A percentile compares a stretch with the other conserved stretches of the same genome.
Evolutionary conservation across 169 alveolate species (phyloP).

Genomic region (Pseudocohnilembus persalinus): DNA sequence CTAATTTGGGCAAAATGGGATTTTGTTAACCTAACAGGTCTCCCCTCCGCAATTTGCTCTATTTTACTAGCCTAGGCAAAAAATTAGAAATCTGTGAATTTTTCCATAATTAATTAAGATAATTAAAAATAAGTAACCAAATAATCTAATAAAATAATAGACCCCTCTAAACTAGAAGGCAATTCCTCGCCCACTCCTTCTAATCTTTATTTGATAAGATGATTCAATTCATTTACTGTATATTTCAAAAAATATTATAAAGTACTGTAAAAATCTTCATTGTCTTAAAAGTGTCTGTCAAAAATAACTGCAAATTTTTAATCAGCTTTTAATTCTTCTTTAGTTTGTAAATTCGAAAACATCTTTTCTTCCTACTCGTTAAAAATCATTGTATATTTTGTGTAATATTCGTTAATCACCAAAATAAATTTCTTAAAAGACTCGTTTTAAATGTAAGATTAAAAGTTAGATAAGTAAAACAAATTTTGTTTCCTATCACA

Average conservation of each 20-base stretch:
- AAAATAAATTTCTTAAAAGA: slow-evolving; percentile 1
- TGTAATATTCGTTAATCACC: slow-evolving; percentile 12
- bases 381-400: background rate
- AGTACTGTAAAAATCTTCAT: slow-evolving; percentile 28
- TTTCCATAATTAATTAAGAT: slow-evolving; percentile 30
- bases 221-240: slow-evolving; percentile 24
- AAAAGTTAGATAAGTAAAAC: slow-evolving; percentile 3
- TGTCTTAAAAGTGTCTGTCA: slow-evolving; percentile 29
- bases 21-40: slow-evolving; percentile 33
- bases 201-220: slow-evolving; percentile 13
- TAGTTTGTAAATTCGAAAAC: background rate
- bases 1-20: slow-evolving; percentile 22
- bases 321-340: slow-evolving; percentile 15
- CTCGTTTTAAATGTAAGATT: background rate
- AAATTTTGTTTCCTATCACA: background rate
- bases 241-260: slow-evolving; percentile 17
- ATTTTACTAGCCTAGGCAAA: slow-evolving; percentile 43
- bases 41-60: slow-evolving; percentile 44
- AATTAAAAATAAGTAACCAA: slow-evolving; percentile 36
- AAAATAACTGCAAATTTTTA: slow-evolving; percentile 38
- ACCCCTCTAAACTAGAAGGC: slow-evolving; percentile 19
- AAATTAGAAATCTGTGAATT: slow-evolving; percentile 23
- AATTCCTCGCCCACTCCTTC: slow-evolving; percentile 1
- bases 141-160: slow-evolving; percentile 34
- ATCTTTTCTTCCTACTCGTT: background rate